Evolutionary conservation across 306 rosid species (phyloP).

Genomic region (Cicer bijugum): DNA sequence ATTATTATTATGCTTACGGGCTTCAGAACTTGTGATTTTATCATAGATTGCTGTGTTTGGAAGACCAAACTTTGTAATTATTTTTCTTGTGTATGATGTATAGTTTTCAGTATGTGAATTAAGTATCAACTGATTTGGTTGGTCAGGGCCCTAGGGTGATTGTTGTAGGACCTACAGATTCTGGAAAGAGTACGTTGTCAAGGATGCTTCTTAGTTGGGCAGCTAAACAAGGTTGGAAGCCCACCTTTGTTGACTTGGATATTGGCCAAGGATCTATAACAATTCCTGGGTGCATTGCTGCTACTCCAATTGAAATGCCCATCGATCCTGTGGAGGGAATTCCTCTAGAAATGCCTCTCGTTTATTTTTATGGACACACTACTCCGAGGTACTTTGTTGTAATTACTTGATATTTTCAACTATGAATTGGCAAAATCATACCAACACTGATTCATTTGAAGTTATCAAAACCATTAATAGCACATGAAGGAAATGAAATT

Average conservation of each 20-base stretch:
- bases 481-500: constrained; percentile 29
- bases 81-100: constrained; percentile 1
- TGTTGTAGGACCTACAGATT: constrained; percentile 94
- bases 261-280: constrained; percentile 97
- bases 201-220: constrained; percentile 99
- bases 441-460: constrained; percentile 17
- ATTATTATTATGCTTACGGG: background rate
- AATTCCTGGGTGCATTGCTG: constrained; percentile 89
- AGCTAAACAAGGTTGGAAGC: constrained; percentile 94
- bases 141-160: constrained; percentile 95
- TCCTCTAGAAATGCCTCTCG: constrained; percentile 94
- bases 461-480: constrained; percentile 22
- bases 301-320: constrained; percentile 96
- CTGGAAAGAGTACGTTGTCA: constrained; percentile 85
- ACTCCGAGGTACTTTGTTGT: constrained; percentile 69
- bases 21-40: background rate
- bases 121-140: constrained; percentile 25
- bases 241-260: constrained; percentile 92
- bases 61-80: constrained; percentile 1
- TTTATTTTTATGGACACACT: constrained; percentile 84
- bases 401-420: constrained; percentile 18
- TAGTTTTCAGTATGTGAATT: constrained; percentile 36
- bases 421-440: background rate
- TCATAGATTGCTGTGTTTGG: background rate
- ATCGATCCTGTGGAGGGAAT: constrained; percentile 94